Base-by-base conservation (phyloP, 179 eudicot genomes). In the Silene noctiflora region DNA sequence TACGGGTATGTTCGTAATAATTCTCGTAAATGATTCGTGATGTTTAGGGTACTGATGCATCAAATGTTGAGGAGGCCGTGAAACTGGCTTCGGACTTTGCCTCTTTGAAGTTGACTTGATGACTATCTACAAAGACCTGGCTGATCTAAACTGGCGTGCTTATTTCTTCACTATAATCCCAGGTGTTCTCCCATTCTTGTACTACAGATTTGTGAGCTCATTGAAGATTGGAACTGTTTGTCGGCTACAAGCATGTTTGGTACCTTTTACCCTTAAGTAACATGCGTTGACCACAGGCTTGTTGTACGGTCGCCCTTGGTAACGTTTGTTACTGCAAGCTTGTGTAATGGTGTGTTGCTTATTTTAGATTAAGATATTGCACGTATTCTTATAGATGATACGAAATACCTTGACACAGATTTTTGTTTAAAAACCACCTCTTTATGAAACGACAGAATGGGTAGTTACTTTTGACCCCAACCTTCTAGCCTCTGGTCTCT, bases 21-120 rank as follows among this genome's bases (percentile, higher is more conserved):
- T 12, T 27, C 3, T 12, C 7, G 17, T 29, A n/a, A 17, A 61
- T 74, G 71, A 48, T 63, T 44, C 2, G 39, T 69, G 55, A 39
- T 53, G 6, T 35, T 42, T 67, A 95, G 99, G 99, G 97, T 53
- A 76, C 90, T 31, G 93, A 85, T 71, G 83, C 87, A 46, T 72
- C 89, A 0, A 86, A 84, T n/a, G 78, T 95, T 2, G 86, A 84
- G 22, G 88, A 87, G 24, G 99, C 96, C 4, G 81, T 93, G 62
- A 87, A 88, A 20, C 75, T 87, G 80, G 98, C 98, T 3, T 66
- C 65, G 25, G 71, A 86, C 44, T 88, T 90, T 74, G 98, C 97
- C 1, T 82, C 92, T 20, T 61, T 89, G 87, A 90, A 91, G 81
- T 79, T 94, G 81, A 81, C 60, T 27, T 86, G 85, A 85, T 48